A percentile compares a stretch with the other conserved stretches of the same genome.
Conservation (phyloP, 1,284 basidiomycete species). For the Trametes sp. region DNA sequence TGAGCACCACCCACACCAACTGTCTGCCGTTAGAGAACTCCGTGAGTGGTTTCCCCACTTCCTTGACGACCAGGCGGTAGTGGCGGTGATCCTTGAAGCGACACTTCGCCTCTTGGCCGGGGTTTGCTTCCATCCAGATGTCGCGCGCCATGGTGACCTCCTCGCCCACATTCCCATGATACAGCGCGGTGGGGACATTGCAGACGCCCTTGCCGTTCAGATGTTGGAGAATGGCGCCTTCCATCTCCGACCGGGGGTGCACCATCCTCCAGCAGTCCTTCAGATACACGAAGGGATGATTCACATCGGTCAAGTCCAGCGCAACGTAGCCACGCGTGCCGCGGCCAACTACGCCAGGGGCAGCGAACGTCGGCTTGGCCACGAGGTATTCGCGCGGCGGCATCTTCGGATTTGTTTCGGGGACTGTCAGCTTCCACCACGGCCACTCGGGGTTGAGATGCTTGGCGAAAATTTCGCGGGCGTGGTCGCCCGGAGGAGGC, state of each 20-base stretch:
- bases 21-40: conserved; percentile 1
- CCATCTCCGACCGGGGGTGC: not conserved
- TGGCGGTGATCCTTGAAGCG: conserved; percentile 19
- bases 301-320: not conserved
- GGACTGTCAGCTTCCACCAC: conserved; percentile 1
- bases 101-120: not conserved
- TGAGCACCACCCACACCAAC: not conserved
- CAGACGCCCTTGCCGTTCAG: not conserved
- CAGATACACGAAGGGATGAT: not conserved
- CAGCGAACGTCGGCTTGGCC: not conserved
- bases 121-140: not conserved
- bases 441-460: not conserved
- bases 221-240: not conserved
- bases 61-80: conserved; percentile 28
- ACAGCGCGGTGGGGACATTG: not conserved
- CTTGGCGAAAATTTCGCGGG: conserved; percentile 8
- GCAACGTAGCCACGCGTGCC: not conserved
- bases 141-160: not conserved
- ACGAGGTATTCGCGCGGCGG: conserved; percentile 8
- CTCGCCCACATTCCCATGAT: not conserved
- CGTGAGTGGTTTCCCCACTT: conserved; percentile 30
- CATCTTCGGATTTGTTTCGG: not conserved
- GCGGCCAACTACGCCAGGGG: conserved; percentile 9
- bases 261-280: not conserved
- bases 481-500: not conserved